Base-by-base conservation (phyloP, 2,329 filamentous ascomycete species). In the Ceratocystis lukuohia region DNA sequence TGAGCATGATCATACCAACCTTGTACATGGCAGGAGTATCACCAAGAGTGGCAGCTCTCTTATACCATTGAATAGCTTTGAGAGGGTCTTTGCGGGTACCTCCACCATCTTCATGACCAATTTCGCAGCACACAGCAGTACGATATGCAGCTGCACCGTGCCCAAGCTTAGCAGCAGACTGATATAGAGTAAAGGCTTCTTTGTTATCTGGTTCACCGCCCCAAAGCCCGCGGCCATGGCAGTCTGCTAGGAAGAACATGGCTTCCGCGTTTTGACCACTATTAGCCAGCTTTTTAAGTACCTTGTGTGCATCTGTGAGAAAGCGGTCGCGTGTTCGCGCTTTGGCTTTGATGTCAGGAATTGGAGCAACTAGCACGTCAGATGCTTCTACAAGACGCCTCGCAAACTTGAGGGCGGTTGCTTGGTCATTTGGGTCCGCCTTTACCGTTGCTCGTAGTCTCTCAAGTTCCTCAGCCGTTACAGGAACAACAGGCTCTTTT, bases 41-140 rank as follows among this genome's bases (percentile, higher is more conserved):
- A 2, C 94, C 93, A 2, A 97, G 80, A 12, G 88, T 88, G 10
- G 94, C 93, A 5, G 94, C 91, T 56, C 92, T 88, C 74, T 93
- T 91, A 76, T 99, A 99, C 94, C 94, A 99, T 75, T 97, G 93
- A 22, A 97, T 92, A 1, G 94, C 93, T 76, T 97, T 97, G 70
- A 93, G 77, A 0, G 91, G 90, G 72, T 99, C 94, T 71, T 88
- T 89, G 67, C 90, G 86, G 0, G 94, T 97, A 28, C 94, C 94
- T 64, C 94, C 94, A 37, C 92, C 93, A 71, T 96, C 92, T 73
- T 97, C 93, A 66, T 91, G 86, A 2, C 94, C 94, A 71, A 99
- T 91, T 74, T 99, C 94, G 73, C 94, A 97, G 77, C 94, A 99
- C 0, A 99, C 93, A 0, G 94, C 94, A 30, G 94, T 96, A 65